Conservation (phyloP, 345 rosid genomes). For the Salix arbutifolia region DNA sequence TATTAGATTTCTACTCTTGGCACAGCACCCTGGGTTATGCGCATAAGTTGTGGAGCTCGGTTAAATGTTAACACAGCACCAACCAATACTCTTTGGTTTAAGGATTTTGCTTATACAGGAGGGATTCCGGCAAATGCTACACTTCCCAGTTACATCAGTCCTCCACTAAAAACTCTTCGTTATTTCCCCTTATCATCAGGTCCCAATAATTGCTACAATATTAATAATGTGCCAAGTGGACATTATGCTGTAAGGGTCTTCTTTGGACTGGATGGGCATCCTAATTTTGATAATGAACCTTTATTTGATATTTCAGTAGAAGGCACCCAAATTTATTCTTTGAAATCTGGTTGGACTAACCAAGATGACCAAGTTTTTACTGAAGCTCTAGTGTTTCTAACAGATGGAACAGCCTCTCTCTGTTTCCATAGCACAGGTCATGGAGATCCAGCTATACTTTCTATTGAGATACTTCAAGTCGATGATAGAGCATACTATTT, state of each 20-base stretch:
- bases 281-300: conserved; percentile 65
- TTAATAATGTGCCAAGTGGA: conserved; percentile 65
- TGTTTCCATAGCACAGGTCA: conserved; percentile 98
- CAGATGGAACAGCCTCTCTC: conserved; percentile 58
- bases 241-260: conserved; percentile 79
- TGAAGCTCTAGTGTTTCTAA: conserved; percentile 72
- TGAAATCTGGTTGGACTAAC: conserved; percentile 80
- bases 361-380: conserved; percentile 75
- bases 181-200: conserved; percentile 90
- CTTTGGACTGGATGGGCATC: conserved; percentile 48
- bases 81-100: conserved; percentile 77
- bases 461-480: conserved; percentile 86
- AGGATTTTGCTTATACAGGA: conserved; percentile 91
- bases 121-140: conserved; percentile 73
- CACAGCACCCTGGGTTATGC: conserved; percentile 80
- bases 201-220: conserved; percentile 80
- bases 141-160: conserved; percentile 50
- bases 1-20: conserved; percentile 6
- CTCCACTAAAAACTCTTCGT: conserved; percentile 70
- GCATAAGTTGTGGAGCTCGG: conserved; percentile 92
- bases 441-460: conserved; percentile 86
- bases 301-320: conserved; percentile 82
- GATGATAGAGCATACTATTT: conserved; percentile 70
- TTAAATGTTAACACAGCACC: conserved; percentile 54
- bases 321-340: conserved; percentile 77